Evolutionary conservation across 345 rosid species (phyloP).

Genomic region (Carallia pectinifolia): DNA sequence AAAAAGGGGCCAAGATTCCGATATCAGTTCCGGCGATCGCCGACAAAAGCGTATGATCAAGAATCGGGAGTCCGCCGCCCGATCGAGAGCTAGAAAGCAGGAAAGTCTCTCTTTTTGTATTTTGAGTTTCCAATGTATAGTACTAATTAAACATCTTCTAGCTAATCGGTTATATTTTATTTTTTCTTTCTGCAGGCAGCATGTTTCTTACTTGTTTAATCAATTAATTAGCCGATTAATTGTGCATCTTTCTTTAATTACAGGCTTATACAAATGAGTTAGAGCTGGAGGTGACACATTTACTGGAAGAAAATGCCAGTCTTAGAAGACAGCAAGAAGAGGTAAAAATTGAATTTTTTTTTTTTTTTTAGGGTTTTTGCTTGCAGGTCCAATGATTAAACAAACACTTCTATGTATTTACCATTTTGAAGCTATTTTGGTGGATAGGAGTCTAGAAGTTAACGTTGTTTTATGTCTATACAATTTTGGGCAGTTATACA

Average conservation of each 20-base stretch:
- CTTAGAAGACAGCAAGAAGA: constrained; percentile 59
- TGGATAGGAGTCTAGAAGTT: no score
- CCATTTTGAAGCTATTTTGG: no score
- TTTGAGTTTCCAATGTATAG: neutral
- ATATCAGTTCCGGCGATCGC: constrained; percentile 40
- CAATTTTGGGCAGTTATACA: constrained; percentile 35
- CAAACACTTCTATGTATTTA: no score
- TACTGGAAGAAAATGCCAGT: constrained; percentile 61
- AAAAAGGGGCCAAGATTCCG: constrained; percentile 47
- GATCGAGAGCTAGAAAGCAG: constrained; percentile 86
- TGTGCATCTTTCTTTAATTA: constrained; percentile 6
- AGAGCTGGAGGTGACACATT: constrained; percentile 51
- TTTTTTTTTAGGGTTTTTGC: no score
- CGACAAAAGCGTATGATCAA: constrained; percentile 69
- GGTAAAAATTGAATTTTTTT: constrained; percentile 28
- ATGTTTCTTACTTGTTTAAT: constrained; percentile 5
- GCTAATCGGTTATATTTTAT: neutral
- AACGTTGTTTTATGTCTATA: constrained; percentile 9
- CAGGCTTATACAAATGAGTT: constrained; percentile 77
- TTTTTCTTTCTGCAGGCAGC: neutral
- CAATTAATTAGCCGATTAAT: neutral
- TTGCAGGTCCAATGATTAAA: no score
- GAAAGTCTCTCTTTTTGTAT: constrained; percentile 28
- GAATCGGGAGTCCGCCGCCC: constrained; percentile 86
- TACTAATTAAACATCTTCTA: neutral